phyloP scores from a whole-genome alignment of 2,329 filamentous ascomycete genomes.

The Botryotinia globosa region DNA sequence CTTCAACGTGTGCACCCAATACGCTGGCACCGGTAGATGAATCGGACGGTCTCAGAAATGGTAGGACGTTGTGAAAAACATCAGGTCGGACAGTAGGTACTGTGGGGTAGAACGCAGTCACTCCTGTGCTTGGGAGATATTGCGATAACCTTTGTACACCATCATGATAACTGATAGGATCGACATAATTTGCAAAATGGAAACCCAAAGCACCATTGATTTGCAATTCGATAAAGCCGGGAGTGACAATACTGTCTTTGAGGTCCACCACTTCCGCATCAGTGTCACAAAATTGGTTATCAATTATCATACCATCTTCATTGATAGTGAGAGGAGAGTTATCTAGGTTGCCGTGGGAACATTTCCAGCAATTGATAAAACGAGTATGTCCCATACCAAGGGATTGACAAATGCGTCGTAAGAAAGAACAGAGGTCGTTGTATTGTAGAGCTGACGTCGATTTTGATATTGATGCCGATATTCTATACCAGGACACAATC shows the following conservation, averaged over 20 bases:
- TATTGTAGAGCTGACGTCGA: background rate
- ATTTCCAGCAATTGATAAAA: constrained; percentile 34
- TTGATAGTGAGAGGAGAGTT: constrained; percentile 28
- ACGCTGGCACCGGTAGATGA: constrained; percentile 47
- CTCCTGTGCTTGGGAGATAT: constrained; percentile 50
- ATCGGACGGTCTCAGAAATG: constrained; percentile 45
- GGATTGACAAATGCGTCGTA: background rate
- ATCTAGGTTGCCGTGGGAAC: constrained; percentile 28
- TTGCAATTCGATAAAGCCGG: constrained; percentile 55
- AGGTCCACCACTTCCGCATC: constrained; percentile 41
- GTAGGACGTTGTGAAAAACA: constrained; percentile 46
- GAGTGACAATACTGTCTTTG: constrained; percentile 49
- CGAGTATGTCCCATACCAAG: constrained; percentile 27
- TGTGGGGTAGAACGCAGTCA: constrained; percentile 54
- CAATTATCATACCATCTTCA: constrained; percentile 31
- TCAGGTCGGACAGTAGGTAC: constrained; percentile 49
- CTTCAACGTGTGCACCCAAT: constrained; percentile 56
- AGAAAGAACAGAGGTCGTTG: background rate
- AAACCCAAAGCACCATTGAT: constrained; percentile 50
- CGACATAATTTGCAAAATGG: constrained; percentile 51
- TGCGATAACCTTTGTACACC: constrained; percentile 47
- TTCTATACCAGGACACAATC: background rate
- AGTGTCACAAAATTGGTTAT: constrained; percentile 27
- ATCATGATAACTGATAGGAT: constrained; percentile 40
- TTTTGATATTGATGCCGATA: background rate